These are phyloP conservation scores for Dryas alaskensis DNA, from an alignment of 306 rosid species.

Conservation along the genomic window DNA sequence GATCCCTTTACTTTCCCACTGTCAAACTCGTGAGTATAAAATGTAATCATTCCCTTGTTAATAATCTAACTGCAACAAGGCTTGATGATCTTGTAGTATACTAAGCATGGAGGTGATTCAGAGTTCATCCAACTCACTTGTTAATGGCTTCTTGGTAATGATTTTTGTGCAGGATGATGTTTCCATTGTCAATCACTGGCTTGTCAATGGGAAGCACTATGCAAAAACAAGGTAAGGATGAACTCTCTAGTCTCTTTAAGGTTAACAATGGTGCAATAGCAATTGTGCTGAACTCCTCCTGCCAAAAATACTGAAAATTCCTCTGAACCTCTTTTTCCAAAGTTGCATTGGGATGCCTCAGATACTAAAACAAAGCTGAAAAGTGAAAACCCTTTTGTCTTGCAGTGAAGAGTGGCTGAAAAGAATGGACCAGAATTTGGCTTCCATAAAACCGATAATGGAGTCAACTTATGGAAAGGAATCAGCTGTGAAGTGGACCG, in stretches of 20 bases:
- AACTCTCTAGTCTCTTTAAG: not conserved
- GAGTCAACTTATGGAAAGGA: constrained; percentile 80
- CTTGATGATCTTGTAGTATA: not conserved
- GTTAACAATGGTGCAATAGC: too few relatives aligned
- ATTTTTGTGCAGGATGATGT: constrained; percentile 64
- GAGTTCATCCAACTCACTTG: constrained; percentile 1
- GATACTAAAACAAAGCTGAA: not conserved
- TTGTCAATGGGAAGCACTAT: constrained; percentile 80
- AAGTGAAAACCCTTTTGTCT: constrained; percentile 9
- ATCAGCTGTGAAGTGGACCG: constrained; percentile 86
- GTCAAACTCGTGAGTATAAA: not conserved
- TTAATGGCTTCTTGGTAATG: constrained; percentile 14
- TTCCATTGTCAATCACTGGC: constrained; percentile 77
- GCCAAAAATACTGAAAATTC: not conserved
- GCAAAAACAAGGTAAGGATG: constrained; percentile 70
- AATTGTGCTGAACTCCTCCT: too few relatives aligned
- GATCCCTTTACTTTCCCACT: constrained; percentile 16
- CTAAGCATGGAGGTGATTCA: not conserved
- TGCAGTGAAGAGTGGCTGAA: constrained; percentile 97
- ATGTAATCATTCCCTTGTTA: not conserved
- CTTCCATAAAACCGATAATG: constrained; percentile 68
- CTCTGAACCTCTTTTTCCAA: not conserved
- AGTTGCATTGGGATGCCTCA: not conserved
- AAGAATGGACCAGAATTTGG: constrained; percentile 64
- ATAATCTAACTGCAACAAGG: not conserved